Base-by-base conservation (phyloP, 257 asterid species). In the Pogostemon cablin region DNA sequence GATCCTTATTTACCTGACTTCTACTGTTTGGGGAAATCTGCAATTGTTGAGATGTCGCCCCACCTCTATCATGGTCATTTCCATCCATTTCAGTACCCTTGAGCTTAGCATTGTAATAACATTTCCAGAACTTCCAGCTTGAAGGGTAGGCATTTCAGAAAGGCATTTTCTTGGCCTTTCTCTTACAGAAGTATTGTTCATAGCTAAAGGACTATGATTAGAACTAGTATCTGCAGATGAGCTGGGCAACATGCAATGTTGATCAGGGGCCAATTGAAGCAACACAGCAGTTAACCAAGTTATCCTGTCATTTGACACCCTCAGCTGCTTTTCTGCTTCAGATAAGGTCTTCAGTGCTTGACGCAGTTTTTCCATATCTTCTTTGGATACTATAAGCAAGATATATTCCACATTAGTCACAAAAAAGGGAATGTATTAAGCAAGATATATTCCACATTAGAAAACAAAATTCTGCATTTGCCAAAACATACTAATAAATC, bases 221-320 rank as follows among this genome's bases (percentile, higher is more conserved):
- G 82, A 81, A 73, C 96, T 91, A 12, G 85, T 80, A 47, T 91
- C 92, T 6, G 85, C 79, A 25, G 98, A 89, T 56, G 97, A 90
- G 81, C 77, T 75, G 38, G 90, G 96, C 39, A 86, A 67, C 75
- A 82, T 72, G 72, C 87, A 89, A 71, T 89, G 96, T 69, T 87
- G 95, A 80, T 95, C 99, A 3, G 98, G 97, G 61, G 98, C 99
- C 76, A 95, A 90, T 77, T 95, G 99, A 78, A 95, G 79, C 65
- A 95, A 73, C 25, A 96, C 98, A 32, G 98, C 99, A 2, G 99
- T 95, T 65, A 95, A 88, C 99, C 99, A 95, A 40, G 99, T 95
- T 54, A 88, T 83, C 81, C 82, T 82, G 83, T 91, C 99, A 47
- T 79, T 89, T 5, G 99, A 88, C 66, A 86, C 80, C 81, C 99